phyloP scores from a whole-genome alignment of 371 early-diverging fungal genomes.

The Thermomucor indicae-seudaticae region DNA sequence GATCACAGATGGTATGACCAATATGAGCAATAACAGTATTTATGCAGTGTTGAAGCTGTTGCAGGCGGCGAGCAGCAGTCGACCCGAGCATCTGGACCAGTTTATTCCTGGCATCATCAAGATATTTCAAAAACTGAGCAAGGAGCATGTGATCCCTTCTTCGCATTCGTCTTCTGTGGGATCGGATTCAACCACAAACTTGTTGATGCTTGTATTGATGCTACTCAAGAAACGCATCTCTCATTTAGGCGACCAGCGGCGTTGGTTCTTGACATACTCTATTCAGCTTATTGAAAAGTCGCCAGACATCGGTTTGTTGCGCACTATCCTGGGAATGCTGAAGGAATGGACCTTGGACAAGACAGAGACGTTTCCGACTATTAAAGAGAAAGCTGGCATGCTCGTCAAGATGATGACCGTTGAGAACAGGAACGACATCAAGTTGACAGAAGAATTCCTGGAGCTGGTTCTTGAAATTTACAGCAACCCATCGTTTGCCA shows the following conservation, averaged over 20 bases:
- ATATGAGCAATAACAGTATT: constrained; percentile 55
- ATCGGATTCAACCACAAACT: constrained; percentile 53
- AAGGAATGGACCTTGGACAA: constrained; percentile 85
- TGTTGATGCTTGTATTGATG: constrained; percentile 65
- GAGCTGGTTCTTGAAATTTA: constrained; percentile 86
- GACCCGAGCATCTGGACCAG: constrained; percentile 66
- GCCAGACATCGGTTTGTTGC: constrained; percentile 65
- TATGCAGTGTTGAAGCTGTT: constrained; percentile 69
- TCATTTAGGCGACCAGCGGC: constrained; percentile 85
- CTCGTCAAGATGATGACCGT: constrained; percentile 88
- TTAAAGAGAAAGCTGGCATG: constrained; percentile 92
- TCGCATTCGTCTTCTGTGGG: constrained; percentile 14
- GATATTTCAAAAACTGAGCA: constrained; percentile 77
- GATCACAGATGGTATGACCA: constrained; percentile 64
- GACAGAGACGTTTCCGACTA: constrained; percentile 86
- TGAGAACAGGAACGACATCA: constrained; percentile 62
- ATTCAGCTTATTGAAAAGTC: constrained; percentile 82
- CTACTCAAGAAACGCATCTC: constrained; percentile 76
- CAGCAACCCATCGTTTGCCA: constrained; percentile 69
- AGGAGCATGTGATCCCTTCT: constrained; percentile 61
- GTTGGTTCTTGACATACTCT: constrained; percentile 78
- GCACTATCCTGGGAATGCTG: constrained; percentile 76
- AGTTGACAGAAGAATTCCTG: constrained; percentile 77
- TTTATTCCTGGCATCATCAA: constrained; percentile 78
- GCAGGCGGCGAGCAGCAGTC: constrained; percentile 64